Evolutionary conservation across 768 basidiomycete species (phyloP).

Genomic region (Phanerochaete sordida): DNA sequence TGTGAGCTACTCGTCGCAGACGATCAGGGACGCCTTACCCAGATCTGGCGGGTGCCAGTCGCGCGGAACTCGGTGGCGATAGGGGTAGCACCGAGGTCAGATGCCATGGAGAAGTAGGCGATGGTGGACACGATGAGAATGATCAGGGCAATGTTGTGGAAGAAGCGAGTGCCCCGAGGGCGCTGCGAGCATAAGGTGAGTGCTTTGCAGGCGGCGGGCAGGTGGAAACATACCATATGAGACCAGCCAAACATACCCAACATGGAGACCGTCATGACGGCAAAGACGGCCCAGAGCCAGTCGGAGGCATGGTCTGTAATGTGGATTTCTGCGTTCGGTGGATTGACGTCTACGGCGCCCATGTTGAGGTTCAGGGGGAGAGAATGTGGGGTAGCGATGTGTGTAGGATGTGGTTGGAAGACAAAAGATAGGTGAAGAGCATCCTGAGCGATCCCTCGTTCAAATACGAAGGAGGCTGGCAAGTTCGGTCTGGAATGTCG

Average conservation of each 20-base stretch:
- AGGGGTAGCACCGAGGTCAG: constrained; percentile 46
- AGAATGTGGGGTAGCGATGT: background rate
- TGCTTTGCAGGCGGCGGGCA: background rate
- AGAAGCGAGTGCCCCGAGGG: constrained; percentile 37
- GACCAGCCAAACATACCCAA: constrained; percentile 36
- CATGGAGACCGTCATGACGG: constrained; percentile 43
- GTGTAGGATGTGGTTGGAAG: background rate
- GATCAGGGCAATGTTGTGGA: constrained; percentile 47
- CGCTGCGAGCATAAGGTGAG: constrained; percentile 19
- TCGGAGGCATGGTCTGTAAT: constrained; percentile 43
- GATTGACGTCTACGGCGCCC: constrained; percentile 22
- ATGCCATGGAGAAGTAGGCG: constrained; percentile 53
- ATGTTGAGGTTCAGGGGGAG: background rate
- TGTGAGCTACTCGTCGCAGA: background rate
- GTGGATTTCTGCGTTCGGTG: constrained; percentile 29
- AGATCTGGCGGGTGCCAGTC: constrained; percentile 33
- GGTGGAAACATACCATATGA: constrained; percentile 23
- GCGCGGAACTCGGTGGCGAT: constrained; percentile 37
- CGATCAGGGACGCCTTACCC: constrained; percentile 28
- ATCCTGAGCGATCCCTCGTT: background rate
- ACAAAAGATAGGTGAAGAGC: background rate
- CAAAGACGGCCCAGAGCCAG: constrained; percentile 55
- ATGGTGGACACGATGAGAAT: constrained; percentile 44
- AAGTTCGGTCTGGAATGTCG: background rate
- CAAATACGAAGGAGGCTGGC: background rate